A percentile compares a stretch with the other conserved stretches of the same genome.
Conservation (phyloP, 768 basidiomycete genomes). For the Lactifluus echinatus region DNA sequence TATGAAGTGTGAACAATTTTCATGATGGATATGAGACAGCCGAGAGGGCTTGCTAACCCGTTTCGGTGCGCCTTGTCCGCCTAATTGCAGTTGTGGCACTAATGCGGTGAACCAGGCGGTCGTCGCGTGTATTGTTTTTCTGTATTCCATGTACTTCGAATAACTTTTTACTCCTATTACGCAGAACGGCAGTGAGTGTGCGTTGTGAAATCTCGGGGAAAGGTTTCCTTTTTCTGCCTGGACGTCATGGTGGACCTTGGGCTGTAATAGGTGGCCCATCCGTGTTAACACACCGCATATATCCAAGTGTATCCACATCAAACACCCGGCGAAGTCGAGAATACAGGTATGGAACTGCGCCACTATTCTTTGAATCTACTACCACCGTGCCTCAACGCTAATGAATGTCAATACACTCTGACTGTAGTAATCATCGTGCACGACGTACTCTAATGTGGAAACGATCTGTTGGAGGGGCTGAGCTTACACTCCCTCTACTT, state of each 20-base stretch:
- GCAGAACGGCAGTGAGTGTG: neutral
- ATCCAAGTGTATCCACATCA: neutral
- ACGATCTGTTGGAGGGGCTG: neutral
- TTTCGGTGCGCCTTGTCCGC: conserved; percentile 8
- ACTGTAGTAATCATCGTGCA: neutral
- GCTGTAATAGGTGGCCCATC: neutral
- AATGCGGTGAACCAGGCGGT: conserved; percentile 5
- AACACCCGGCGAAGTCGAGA: neutral
- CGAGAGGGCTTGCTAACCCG: neutral
- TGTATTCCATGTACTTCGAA: neutral
- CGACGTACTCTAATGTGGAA: neutral
- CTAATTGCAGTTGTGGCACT: neutral
- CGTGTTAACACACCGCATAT: neutral
- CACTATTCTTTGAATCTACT: neutral
- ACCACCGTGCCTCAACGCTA: neutral
- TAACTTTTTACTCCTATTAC: neutral
- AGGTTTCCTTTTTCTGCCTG: neutral
- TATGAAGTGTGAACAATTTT: conserved; percentile 22
- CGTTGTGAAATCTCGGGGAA: neutral
- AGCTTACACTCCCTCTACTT: neutral
- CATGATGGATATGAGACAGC: neutral
- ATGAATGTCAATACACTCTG: neutral
- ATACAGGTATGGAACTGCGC: neutral
- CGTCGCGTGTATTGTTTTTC: neutral
- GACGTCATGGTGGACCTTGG: neutral